Percentiles rank a stretch among this genome's conserved stretches.
Evolutionary conservation across 2,329 filamentous ascomycete species (phyloP).

Genomic region (Gnomoniopsis smithogilvyi): DNA sequence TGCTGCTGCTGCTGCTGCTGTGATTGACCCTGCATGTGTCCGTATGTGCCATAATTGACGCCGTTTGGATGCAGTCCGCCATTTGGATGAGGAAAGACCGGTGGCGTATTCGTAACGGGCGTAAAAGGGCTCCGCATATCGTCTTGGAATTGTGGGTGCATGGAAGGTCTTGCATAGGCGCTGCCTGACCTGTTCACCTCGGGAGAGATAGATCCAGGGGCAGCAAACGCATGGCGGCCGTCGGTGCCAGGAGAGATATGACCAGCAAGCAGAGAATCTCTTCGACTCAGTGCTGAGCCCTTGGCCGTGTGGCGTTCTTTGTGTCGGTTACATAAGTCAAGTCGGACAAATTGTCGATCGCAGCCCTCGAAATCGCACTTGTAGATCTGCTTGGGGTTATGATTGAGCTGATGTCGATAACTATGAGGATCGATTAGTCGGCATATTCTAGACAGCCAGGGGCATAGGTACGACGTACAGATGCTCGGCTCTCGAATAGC

Average conservation of each 20-base stretch:
- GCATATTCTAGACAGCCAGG: background rate
- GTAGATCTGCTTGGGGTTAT: slow-evolving; percentile 93
- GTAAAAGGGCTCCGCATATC: slow-evolving; percentile 43
- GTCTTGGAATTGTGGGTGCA: slow-evolving; percentile 46
- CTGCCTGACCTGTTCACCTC: slow-evolving; percentile 43
- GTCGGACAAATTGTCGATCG: slow-evolving; percentile 84
- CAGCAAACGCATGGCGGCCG: slow-evolving; percentile 36
- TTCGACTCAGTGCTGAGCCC: slow-evolving; percentile 71
- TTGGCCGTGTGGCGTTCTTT: slow-evolving; percentile 77
- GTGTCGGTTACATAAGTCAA: slow-evolving; percentile 86
- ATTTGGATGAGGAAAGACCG: slow-evolving; percentile 31
- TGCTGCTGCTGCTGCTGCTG: slow-evolving; percentile 29
- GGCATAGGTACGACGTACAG: slow-evolving; percentile 55
- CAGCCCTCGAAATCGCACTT: slow-evolving; percentile 91
- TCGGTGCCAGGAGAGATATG: slow-evolving; percentile 44
- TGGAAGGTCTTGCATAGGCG: slow-evolving; percentile 38
- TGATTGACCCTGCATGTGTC: slow-evolving; percentile 27
- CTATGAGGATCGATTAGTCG: slow-evolving; percentile 35
- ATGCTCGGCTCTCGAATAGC: slow-evolving; percentile 94
- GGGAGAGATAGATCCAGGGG: slow-evolving; percentile 43
- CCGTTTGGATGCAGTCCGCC: slow-evolving; percentile 30
- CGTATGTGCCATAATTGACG: slow-evolving; percentile 39
- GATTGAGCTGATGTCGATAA: slow-evolving; percentile 91
- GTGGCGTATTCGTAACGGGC: slow-evolving; percentile 42
- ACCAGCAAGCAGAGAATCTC: slow-evolving; percentile 59